These are phyloP conservation scores for Gentiana dahurica DNA, from an alignment of 257 asterid species.

Conservation along the genomic window DNA sequence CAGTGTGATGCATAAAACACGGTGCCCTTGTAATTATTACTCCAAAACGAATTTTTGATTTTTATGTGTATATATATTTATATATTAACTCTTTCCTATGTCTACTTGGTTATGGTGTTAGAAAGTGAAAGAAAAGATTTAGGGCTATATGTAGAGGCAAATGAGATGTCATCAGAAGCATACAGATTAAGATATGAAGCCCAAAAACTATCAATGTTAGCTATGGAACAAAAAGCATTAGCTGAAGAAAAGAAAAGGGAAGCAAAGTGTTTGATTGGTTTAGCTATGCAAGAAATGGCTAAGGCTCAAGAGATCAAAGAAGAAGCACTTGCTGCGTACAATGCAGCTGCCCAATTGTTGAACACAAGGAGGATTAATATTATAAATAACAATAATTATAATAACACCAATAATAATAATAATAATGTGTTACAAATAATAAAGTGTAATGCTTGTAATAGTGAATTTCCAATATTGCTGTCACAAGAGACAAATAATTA, in stretches of 20 bases:
- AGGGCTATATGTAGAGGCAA: not conserved
- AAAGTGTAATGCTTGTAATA: constrained; percentile 25
- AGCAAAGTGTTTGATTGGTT: constrained; percentile 22
- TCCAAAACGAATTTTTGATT: too few species aligned
- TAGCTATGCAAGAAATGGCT: constrained; percentile 28
- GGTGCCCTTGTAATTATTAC: too few species aligned
- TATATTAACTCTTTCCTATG: too few species aligned
- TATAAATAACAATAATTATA: not conserved
- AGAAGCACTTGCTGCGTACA: constrained; percentile 15
- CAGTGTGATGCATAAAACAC: too few species aligned
- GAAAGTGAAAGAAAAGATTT: constrained; percentile 3
- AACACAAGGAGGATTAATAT: constrained; percentile 12
- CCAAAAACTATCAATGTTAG: constrained; percentile 17
- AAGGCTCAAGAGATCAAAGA: constrained; percentile 25
- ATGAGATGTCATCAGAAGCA: constrained; percentile 9
- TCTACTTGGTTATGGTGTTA: too few species aligned
- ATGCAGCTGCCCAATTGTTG: constrained; percentile 13
- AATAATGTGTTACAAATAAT: constrained; percentile 6
- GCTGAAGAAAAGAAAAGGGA: constrained; percentile 26
- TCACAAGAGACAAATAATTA: not conserved
- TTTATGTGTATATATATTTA: too few species aligned
- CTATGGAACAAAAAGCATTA: constrained; percentile 21
- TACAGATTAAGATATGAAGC: constrained; percentile 21
- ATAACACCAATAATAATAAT: too few species aligned
- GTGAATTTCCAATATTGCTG: constrained; percentile 7